Evolutionary conservation across 1,139 yeast genomes (phyloP).

Genomic region (Blastobotrys capitulatus): DNA sequence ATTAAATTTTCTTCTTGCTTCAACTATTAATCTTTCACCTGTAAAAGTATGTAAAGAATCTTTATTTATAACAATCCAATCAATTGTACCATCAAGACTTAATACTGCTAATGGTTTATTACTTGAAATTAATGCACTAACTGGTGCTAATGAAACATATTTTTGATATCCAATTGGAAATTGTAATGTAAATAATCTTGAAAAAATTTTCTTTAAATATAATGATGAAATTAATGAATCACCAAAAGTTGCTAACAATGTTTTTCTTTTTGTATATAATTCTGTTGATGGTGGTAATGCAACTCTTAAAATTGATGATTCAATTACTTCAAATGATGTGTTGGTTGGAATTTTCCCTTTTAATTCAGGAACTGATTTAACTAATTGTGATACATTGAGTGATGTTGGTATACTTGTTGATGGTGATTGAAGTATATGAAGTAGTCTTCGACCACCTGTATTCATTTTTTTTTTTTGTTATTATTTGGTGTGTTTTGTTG

Average conservation of each 20-base stretch:
- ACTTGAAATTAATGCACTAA: conserved; percentile 18
- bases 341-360: neutral
- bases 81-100: conserved; percentile 36
- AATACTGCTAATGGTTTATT: conserved; percentile 29
- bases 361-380: conserved; percentile 16
- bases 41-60: conserved; percentile 27
- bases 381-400: conserved; percentile 15
- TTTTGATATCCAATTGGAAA: conserved; percentile 18
- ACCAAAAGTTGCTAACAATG: conserved; percentile 40
- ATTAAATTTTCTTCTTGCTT: conserved; percentile 19
- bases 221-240: conserved; percentile 19
- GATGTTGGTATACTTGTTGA: conserved; percentile 19
- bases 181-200: conserved; percentile 17
- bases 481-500: neutral
- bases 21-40: conserved; percentile 26
- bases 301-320: conserved; percentile 39
- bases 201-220: conserved; percentile 12
- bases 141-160: conserved; percentile 18
- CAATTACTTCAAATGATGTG: conserved; percentile 7
- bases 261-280: conserved; percentile 40
- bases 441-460: conserved; percentile 5
- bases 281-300: conserved; percentile 46
- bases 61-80: conserved; percentile 29
- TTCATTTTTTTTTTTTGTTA: neutral
- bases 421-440: conserved; percentile 18